Evolutionary conservation across 129 eudicot species (phyloP), one percentile per base, ranked within the genome.

Genomic region (Silybum marianum): DNA sequence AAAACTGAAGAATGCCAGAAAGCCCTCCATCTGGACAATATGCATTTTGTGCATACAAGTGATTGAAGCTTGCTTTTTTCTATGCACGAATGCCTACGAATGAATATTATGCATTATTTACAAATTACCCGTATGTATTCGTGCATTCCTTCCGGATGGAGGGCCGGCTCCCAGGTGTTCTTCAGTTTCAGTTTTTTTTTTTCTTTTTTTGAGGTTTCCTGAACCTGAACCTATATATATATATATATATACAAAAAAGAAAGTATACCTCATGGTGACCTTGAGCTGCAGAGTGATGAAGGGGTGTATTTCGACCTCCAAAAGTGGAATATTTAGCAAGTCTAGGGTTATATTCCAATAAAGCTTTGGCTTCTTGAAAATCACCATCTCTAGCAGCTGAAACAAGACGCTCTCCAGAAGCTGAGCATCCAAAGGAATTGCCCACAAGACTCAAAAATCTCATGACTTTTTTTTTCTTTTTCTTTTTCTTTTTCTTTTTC

Each of bases 351-450:
- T 91, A 91, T 44, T 91, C 95, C 77, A 93, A 82, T 34, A 96
- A 90, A 66, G 98, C 99, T 87, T 90, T 93, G 23, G 99, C 98
- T 90, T 96, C 99, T 83, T 89, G 98, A 87, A 96, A 72, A 87
- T 96, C 98, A 5, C 98, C 99, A 88, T 96, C 99, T 87, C 99
- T 96, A 18, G 99, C 99, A 9, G 99, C 98, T 12, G 99, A 89
- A 81, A 96, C 99, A 66, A 96, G 78, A 18, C 99, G 93, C 85
- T 96, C 99, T 62, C 99, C 97, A 2, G 99, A 96, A 58, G 99
- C 97, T 46, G 99, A 96, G 72, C 99, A 96, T 65, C 99, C 99
- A 81, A 95, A 93, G 7, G 99, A 91, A 85, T 93, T 93, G 65
- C 98, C 94, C 78, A 96, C 95, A 63, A 96, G 85, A 85, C 90